A percentile compares a stretch with the other conserved stretches of the same genome.
Evolutionary conservation across 2,329 filamentous ascomycete genomes (phyloP).

Genomic region (Aphanoascus verrucosus): DNA sequence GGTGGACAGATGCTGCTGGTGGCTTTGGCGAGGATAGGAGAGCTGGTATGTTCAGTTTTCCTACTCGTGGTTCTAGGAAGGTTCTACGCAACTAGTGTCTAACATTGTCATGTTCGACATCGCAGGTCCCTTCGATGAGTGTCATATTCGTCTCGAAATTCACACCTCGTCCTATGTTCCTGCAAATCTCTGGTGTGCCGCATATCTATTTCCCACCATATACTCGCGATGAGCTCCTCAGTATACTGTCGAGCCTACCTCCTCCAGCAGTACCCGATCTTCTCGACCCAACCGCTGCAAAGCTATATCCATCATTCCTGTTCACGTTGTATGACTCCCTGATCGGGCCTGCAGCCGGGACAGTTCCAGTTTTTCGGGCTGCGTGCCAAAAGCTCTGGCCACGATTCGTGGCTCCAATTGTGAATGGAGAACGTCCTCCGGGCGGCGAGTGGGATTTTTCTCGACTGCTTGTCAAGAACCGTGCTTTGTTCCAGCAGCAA

Average conservation of each 20-base stretch:
- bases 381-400: slow-evolving; percentile 71
- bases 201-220: slow-evolving; percentile 80
- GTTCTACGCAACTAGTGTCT: background rate
- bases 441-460: slow-evolving; percentile 67
- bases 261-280: slow-evolving; percentile 30
- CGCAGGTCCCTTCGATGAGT: slow-evolving; percentile 65
- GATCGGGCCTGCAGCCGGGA: slow-evolving; percentile 66
- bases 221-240: slow-evolving; percentile 64
- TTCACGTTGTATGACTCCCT: slow-evolving; percentile 80
- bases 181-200: slow-evolving; percentile 59
- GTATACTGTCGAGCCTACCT: slow-evolving; percentile 56
- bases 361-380: slow-evolving; percentile 60
- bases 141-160: slow-evolving; percentile 66
- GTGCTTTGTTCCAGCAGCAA: slow-evolving; percentile 37
- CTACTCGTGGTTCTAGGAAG: slow-evolving; percentile 10
- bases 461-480: slow-evolving; percentile 55
- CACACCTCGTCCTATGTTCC: slow-evolving; percentile 53
- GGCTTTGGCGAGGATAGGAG: slow-evolving; percentile 68
- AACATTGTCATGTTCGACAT: background rate
- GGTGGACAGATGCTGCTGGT: slow-evolving; percentile 66
- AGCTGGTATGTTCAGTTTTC: slow-evolving; percentile 50
- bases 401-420: slow-evolving; percentile 67
- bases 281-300: slow-evolving; percentile 22
- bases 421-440: slow-evolving; percentile 49
- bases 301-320: slow-evolving; percentile 56